A percentile compares a stretch with the other conserved stretches of the same genome.
Evolutionary conservation across 2,329 filamentous ascomycete species (phyloP).

Genomic region (Lithohypha guttulata): DNA sequence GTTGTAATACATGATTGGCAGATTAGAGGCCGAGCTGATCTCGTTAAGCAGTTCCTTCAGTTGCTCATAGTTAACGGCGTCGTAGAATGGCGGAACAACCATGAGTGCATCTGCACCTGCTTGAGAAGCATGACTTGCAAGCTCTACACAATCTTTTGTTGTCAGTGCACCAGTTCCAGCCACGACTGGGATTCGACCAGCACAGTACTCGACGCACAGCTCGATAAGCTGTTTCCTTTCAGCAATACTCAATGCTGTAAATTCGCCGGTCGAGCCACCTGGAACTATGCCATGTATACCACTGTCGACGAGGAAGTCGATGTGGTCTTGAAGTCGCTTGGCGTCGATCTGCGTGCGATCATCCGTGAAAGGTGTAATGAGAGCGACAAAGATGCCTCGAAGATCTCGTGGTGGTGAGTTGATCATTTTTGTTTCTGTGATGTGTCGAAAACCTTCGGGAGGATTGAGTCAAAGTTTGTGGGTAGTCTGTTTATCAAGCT

Average conservation of each 20-base stretch:
- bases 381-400: slow-evolving; percentile 38
- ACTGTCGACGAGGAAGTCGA: slow-evolving; percentile 35
- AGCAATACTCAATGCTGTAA: slow-evolving; percentile 34
- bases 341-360: slow-evolving; percentile 35
- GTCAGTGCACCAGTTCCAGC: slow-evolving; percentile 37
- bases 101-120: slow-evolving; percentile 36
- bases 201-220: slow-evolving; percentile 28
- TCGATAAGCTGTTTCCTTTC: slow-evolving; percentile 39
- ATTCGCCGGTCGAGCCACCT: slow-evolving; percentile 42
- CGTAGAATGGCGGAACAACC: slow-evolving; percentile 43
- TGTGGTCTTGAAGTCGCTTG: slow-evolving; percentile 32
- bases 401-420: slow-evolving; percentile 5
- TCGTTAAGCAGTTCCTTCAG: slow-evolving; percentile 33
- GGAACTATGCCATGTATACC: slow-evolving; percentile 43
- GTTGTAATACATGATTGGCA: slow-evolving; percentile 43
- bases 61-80: slow-evolving; percentile 32
- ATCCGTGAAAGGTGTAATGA: slow-evolving; percentile 39
- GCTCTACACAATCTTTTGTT: slow-evolving; percentile 32
- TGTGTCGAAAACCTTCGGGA: not conserved
- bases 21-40: slow-evolving; percentile 30
- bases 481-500: no score
- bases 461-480: not conserved
- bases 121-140: slow-evolving; percentile 31
- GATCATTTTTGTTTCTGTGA: not conserved
- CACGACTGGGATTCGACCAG: slow-evolving; percentile 33